A percentile compares a stretch with the other conserved stretches of the same genome.
phyloP scores from a whole-genome alignment of 345 rosid genomes.

The Euclidium syriacum region DNA sequence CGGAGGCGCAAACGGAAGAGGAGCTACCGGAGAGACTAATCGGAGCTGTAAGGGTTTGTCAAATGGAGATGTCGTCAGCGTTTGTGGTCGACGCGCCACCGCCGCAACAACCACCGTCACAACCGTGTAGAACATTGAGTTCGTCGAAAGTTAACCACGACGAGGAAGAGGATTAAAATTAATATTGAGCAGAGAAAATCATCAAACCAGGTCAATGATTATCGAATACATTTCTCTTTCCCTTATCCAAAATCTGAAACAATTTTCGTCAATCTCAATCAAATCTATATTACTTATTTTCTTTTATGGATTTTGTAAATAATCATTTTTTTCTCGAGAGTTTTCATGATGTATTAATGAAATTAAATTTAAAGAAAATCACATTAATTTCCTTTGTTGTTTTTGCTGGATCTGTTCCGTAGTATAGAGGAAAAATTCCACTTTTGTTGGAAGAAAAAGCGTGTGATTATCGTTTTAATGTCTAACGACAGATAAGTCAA shows the following conservation, averaged over 20 bases:
- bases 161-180: slow-evolving; percentile 29
- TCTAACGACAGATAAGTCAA: neutral
- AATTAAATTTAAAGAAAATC: neutral
- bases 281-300: neutral
- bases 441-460: neutral
- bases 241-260: neutral
- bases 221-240: neutral
- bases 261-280: slow-evolving; percentile 1
- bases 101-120: neutral
- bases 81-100: slow-evolving; percentile 38
- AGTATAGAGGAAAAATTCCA: slow-evolving; percentile 5
- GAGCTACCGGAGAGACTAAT: slow-evolving; percentile 83
- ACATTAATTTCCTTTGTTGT: neutral
- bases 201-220: slow-evolving; percentile 3
- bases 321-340: neutral
- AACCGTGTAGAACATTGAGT: slow-evolving; percentile 34
- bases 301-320: slow-evolving; percentile 17
- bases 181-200: neutral
- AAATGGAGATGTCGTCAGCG: slow-evolving; percentile 88
- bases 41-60: slow-evolving; percentile 83
- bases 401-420: neutral
- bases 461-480: neutral
- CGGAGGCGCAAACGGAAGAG: slow-evolving; percentile 68
- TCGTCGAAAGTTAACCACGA: slow-evolving; percentile 62
- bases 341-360: neutral